These are phyloP conservation scores for Melampsora americana DNA, from an alignment of 1,284 basidiomycete species.

Conservation along the genomic window DNA sequence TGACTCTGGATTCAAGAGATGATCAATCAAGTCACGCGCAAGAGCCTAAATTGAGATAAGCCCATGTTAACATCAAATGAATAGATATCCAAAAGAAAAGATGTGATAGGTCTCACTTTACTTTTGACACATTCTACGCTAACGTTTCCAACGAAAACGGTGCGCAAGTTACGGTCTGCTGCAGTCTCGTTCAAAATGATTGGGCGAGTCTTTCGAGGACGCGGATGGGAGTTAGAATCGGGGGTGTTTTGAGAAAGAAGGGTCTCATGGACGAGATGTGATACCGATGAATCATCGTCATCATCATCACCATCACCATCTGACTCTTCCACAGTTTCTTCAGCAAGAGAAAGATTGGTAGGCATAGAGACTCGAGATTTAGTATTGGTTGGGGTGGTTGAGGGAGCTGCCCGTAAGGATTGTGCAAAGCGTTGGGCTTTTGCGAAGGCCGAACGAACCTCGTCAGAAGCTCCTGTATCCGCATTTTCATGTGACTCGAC, in stretches of 20 bases:
- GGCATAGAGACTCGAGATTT: background rate
- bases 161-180: conserved; percentile 24
- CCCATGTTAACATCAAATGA: background rate
- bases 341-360: background rate
- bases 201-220: background rate
- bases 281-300: background rate
- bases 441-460: background rate
- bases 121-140: conserved; percentile 27
- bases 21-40: conserved; percentile 14
- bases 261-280: background rate
- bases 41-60: conserved; percentile 2
- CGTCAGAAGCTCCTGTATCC: background rate
- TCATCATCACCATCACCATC: background rate
- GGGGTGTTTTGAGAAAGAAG: background rate
- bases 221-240: background rate
- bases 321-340: background rate
- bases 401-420: background rate
- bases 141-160: conserved; percentile 39
- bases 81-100: background rate
- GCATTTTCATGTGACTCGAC: too few relatives aligned
- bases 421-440: background rate
- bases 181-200: conserved; percentile 5
- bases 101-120: conserved; percentile 9
- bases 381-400: background rate
- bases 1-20: conserved; percentile 34